Conservation (phyloP, 139 green algal genomes). For the Picochlorum sp. region DNA sequence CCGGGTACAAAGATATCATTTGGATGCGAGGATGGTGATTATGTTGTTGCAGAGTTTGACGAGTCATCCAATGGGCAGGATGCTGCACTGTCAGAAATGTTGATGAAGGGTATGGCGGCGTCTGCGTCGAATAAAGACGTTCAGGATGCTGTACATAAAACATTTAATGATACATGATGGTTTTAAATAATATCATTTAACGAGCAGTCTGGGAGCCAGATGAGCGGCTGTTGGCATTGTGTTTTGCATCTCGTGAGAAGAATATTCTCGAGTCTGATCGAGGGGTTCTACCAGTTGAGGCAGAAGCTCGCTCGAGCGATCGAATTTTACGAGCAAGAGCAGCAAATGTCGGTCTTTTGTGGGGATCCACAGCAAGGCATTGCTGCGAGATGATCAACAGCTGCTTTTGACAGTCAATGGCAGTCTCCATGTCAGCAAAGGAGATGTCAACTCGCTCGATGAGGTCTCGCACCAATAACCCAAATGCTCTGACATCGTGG, state of each 20-base stretch:
- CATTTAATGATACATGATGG: neutral
- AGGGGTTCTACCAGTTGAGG: neutral
- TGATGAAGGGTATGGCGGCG: conserved; percentile 17
- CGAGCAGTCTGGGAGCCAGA: neutral
- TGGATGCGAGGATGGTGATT: neutral
- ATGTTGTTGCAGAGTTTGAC: conserved; percentile 10
- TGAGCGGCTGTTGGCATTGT: too few relatives aligned
- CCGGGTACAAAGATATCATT: neutral
- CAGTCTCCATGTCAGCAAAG: conserved; percentile 27
- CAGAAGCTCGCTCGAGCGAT: neutral
- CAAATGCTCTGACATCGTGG: conserved; percentile 69
- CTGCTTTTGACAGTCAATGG: conserved; percentile 18
- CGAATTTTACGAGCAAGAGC: neutral
- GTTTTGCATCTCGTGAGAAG: conserved; percentile 2
- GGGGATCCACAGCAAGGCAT: conserved; percentile 5
- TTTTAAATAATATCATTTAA: neutral
- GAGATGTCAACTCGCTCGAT: conserved; percentile 21
- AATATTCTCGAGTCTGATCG: conserved; percentile 3
- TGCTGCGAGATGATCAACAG: conserved; percentile 20
- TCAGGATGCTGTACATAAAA: neutral
- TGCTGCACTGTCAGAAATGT: conserved; percentile 2
- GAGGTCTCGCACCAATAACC: conserved; percentile 50
- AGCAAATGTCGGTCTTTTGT: conserved; percentile 9
- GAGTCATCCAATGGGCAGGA: neutral
- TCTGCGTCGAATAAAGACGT: too few relatives aligned